A percentile compares a stretch with the other conserved stretches of the same genome.
Evolutionary conservation across 192 early-diverging fungal species (phyloP).

Genomic region (Podila epigama): DNA sequence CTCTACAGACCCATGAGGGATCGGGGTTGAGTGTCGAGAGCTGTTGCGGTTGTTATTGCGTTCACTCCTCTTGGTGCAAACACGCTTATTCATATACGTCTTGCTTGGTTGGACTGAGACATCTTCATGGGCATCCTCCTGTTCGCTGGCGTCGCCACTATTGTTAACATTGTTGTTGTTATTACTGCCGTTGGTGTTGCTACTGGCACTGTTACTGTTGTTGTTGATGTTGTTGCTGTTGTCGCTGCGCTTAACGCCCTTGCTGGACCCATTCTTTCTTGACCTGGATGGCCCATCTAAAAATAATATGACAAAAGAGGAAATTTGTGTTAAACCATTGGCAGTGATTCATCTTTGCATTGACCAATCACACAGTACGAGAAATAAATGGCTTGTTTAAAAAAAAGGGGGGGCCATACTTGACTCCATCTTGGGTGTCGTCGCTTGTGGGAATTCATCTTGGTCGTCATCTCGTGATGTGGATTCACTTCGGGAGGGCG

Average conservation of each 20-base stretch:
- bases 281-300: neutral
- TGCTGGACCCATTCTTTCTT: neutral
- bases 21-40: conserved; percentile 35
- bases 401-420: too few species aligned
- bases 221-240: neutral
- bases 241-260: too few species aligned
- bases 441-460: neutral
- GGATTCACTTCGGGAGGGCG: neutral
- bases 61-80: conserved; percentile 1
- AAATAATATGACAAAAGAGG: neutral
- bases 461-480: neutral
- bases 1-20: neutral
- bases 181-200: neutral
- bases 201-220: neutral
- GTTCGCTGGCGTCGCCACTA: neutral
- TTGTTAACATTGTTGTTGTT: neutral
- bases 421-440: neutral
- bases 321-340: too few species aligned
- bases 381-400: too few species aligned
- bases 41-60: neutral
- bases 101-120: neutral
- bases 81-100: neutral
- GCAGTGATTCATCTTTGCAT: too few species aligned
- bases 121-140: conserved; percentile 1
- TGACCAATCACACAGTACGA: too few species aligned